phyloP scores from a whole-genome alignment of 75 land plant genomes.

The Larix kaempferi region DNA sequence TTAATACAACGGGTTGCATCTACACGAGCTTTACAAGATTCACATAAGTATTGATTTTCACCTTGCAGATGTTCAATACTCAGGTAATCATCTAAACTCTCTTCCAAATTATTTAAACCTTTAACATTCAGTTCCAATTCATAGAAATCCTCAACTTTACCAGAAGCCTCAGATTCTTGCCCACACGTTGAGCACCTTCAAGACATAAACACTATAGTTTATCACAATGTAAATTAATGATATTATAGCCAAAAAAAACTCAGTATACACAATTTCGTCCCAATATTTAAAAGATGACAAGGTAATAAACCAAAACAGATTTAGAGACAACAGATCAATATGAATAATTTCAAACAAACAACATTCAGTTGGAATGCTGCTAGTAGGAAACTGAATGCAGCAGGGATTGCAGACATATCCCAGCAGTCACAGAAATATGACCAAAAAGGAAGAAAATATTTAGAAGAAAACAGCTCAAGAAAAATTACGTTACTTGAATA shows the following conservation, averaged over 20 bases:
- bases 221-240: neutral
- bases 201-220: neutral
- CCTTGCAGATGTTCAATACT: slow-evolving; percentile 80
- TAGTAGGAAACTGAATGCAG: neutral
- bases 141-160: slow-evolving; percentile 89
- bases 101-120: slow-evolving; percentile 72
- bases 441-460: neutral
- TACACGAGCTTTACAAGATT: slow-evolving; percentile 66
- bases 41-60: slow-evolving; percentile 92
- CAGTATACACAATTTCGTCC: neutral
- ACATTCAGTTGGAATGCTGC: neutral
- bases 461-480: neutral
- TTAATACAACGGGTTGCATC: slow-evolving; percentile 93
- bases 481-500: neutral
- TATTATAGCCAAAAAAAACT: neutral
- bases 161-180: slow-evolving; percentile 88
- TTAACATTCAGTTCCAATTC: slow-evolving; percentile 92
- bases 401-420: neutral
- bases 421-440: neutral
- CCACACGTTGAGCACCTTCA: slow-evolving; percentile 90
- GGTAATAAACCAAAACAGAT: neutral
- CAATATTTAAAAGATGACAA: neutral
- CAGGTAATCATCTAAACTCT: slow-evolving; percentile 89
- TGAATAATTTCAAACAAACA: neutral
- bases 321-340: neutral